These are phyloP conservation scores for Echria macrotheca DNA, from an alignment of 495 filamentous ascomycete species.

Conservation along the genomic window DNA sequence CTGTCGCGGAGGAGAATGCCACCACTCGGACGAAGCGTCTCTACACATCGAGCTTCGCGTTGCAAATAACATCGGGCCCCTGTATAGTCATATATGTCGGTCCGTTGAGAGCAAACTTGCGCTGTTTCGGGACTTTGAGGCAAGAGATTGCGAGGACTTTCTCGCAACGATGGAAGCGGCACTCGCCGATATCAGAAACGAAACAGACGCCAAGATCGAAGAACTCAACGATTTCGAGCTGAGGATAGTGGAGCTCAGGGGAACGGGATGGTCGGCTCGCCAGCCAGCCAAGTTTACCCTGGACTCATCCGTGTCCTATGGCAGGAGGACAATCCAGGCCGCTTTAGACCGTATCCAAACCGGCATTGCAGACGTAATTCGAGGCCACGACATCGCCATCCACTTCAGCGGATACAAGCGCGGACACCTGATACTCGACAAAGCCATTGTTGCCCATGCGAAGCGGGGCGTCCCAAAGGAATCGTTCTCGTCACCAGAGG, in stretches of 20 bases:
- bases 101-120: conserved; percentile 33
- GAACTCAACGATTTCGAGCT: conserved; percentile 39
- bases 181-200: conserved; percentile 24
- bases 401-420: conserved; percentile 41
- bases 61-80: conserved; percentile 38
- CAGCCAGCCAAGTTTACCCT: conserved; percentile 34
- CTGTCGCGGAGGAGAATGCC: conserved; percentile 24
- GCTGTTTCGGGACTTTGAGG: conserved; percentile 33
- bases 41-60: conserved; percentile 35
- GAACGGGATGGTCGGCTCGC: conserved; percentile 33
- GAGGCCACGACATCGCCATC: conserved; percentile 36
- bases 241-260: conserved; percentile 36
- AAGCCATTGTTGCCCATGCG: conserved; percentile 39
- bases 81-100: conserved; percentile 29
- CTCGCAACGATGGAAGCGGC: conserved; percentile 25
- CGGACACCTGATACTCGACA: conserved; percentile 42
- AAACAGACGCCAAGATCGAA: conserved; percentile 30
- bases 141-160: conserved; percentile 33
- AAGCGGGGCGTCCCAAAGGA: conserved; percentile 18
- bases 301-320: conserved; percentile 27
- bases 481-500: conserved; percentile 15
- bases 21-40: conserved; percentile 29
- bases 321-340: conserved; percentile 34
- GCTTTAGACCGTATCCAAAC: conserved; percentile 42
- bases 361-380: conserved; percentile 40